Conservation (phyloP, 371 early-diverging fungal species). For the Nematocida ironsii region DNA sequence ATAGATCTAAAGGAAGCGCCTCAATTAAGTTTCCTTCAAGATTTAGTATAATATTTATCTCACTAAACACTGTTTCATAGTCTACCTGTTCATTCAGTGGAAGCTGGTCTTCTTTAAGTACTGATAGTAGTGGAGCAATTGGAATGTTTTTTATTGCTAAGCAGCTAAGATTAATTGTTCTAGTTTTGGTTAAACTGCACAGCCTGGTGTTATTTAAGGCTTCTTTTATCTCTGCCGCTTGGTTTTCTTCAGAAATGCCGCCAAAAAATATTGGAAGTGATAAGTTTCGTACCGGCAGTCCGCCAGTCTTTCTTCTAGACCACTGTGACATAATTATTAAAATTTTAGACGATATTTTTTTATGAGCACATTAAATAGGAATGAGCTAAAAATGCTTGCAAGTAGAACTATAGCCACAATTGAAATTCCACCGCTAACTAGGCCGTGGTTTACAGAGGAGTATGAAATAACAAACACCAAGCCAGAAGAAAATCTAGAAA, state of each 20-base stretch:
- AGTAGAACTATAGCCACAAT: conserved; percentile 8
- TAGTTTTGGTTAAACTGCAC: not conserved
- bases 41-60: conserved; percentile 31
- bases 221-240: conserved; percentile 8
- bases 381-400: conserved; percentile 10
- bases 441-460: conserved; percentile 2
- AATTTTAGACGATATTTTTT: conserved; percentile 15
- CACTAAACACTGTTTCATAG: conserved; percentile 14
- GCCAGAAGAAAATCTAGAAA: conserved; percentile 11
- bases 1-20: conserved; percentile 29
- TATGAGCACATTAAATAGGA: conserved; percentile 1
- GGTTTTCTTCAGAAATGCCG: conserved; percentile 40
- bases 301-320: conserved; percentile 38
- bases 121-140: not conserved
- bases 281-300: conserved; percentile 19
- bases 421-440: conserved; percentile 15
- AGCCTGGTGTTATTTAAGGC: conserved; percentile 7
- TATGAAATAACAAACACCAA: not conserved
- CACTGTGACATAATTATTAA: conserved; percentile 54
- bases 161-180: conserved; percentile 47
- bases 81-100: not conserved
- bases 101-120: conserved; percentile 14
- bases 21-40: conserved; percentile 49
- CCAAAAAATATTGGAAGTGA: conserved; percentile 55
- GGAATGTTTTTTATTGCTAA: conserved; percentile 45